These are phyloP conservation scores for Ophiostoma angusticollis DNA, from an alignment of 2,329 filamentous ascomycete species.

Conservation along the genomic window DNA sequence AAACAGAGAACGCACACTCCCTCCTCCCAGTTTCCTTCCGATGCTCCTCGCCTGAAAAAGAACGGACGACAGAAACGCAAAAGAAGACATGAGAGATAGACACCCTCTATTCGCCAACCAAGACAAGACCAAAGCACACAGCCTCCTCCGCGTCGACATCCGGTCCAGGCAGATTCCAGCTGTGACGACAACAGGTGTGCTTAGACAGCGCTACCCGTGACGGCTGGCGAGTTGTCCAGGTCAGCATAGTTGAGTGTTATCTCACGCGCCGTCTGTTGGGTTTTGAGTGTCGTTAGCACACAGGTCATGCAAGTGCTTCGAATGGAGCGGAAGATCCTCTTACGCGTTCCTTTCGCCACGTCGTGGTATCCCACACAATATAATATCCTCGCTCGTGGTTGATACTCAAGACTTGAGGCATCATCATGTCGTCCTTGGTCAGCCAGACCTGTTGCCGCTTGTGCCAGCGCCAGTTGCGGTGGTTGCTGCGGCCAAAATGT, in stretches of 20 bases:
- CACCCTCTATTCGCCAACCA: too few relatives aligned
- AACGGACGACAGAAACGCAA: too few relatives aligned
- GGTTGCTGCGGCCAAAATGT: slow-evolving; percentile 31
- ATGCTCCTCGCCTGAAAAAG: too few relatives aligned
- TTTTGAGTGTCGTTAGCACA: neutral
- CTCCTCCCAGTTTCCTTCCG: too few relatives aligned
- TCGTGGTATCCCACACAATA: slow-evolving; percentile 50
- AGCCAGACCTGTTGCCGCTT: slow-evolving; percentile 55
- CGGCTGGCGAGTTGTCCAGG: slow-evolving; percentile 34
- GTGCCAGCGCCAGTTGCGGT: slow-evolving; percentile 56
- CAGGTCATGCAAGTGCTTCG: too few relatives aligned
- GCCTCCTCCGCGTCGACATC: too few relatives aligned
- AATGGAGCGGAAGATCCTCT: too few relatives aligned
- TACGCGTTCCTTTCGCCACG: slow-evolving; percentile 52
- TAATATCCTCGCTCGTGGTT: slow-evolving; percentile 53
- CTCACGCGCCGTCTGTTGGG: slow-evolving; percentile 27
- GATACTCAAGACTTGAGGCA: slow-evolving; percentile 44
- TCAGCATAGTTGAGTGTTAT: slow-evolving; percentile 50
- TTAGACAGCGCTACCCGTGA: neutral
- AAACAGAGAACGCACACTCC: too few relatives aligned
- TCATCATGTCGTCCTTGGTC: slow-evolving; percentile 55
- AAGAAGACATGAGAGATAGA: too few relatives aligned
- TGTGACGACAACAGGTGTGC: too few relatives aligned
- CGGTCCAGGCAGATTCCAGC: too few relatives aligned
- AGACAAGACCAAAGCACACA: too few relatives aligned